Evolutionary conservation across 2,329 filamentous ascomycete species (phyloP).

Genomic region (Albophoma yamanashiensis): DNA sequence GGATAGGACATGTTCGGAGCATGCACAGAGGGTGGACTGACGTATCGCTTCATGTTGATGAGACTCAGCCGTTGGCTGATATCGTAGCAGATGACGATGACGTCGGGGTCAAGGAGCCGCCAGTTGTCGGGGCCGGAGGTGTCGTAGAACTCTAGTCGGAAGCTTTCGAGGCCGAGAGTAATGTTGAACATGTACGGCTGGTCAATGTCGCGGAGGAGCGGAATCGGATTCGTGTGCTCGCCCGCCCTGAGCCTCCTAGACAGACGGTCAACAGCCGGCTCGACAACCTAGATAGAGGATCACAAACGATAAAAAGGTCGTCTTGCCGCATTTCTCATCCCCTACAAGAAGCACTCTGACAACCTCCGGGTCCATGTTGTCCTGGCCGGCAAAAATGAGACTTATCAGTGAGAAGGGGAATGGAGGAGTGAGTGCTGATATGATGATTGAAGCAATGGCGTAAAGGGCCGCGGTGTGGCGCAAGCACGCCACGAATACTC

Average conservation of each 20-base stretch:
- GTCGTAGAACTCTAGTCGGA: conserved; percentile 49
- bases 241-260: conserved; percentile 42
- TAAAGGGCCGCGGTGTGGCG: neutral
- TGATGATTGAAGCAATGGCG: neutral
- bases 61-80: conserved; percentile 48
- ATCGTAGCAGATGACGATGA: conserved; percentile 51
- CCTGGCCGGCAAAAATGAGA: neutral
- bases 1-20: conserved; percentile 2
- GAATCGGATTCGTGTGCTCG: conserved; percentile 29
- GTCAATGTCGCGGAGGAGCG: conserved; percentile 44
- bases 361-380: conserved; percentile 33
- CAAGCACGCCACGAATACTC: neutral
- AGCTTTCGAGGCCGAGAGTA: conserved; percentile 24
- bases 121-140: conserved; percentile 48
- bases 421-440: neutral
- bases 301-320: conserved; percentile 50
- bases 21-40: conserved; percentile 20
- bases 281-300: conserved; percentile 2
- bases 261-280: conserved; percentile 3
- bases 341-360: conserved; percentile 48
- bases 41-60: conserved; percentile 45
- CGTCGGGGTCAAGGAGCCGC: conserved; percentile 45
- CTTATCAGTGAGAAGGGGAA: neutral
- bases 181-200: conserved; percentile 52
- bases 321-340: conserved; percentile 49